phyloP scores from a whole-genome alignment of 2,329 filamentous ascomycete genomes.

The Bipolaris cookei region DNA sequence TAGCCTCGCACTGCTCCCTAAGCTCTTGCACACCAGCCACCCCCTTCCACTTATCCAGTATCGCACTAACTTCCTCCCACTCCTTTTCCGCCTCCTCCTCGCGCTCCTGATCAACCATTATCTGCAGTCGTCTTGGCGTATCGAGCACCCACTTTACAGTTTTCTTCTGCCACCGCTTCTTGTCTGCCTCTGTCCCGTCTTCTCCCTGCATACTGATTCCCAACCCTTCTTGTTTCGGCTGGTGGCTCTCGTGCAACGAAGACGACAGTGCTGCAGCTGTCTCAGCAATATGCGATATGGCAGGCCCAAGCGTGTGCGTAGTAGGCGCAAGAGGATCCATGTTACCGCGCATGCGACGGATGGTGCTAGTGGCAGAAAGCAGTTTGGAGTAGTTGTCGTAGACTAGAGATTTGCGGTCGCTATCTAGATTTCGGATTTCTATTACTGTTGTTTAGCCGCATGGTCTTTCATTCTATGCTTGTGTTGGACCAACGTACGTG shows the following conservation, averaged over 20 bases:
- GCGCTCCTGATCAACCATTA: conserved; percentile 65
- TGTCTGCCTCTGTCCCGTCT: conserved; percentile 36
- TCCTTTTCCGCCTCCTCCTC: conserved; percentile 64
- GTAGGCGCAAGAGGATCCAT: conserved; percentile 81
- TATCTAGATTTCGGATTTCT: conserved; percentile 88
- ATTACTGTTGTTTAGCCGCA: conserved; percentile 1
- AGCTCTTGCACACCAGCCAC: conserved; percentile 53
- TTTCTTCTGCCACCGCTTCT: conserved; percentile 55
- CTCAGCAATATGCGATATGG: conserved; percentile 75
- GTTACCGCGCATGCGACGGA: conserved; percentile 81
- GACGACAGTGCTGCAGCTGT: conserved; percentile 57
- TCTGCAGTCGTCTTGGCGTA: conserved; percentile 65
- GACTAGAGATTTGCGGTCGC: conserved; percentile 94
- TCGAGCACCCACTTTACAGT: conserved; percentile 68
- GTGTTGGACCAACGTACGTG: conserved; percentile 44
- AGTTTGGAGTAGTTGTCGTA: conserved; percentile 99
- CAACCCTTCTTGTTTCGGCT: conserved; percentile 29
- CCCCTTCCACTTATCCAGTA: conserved; percentile 54
- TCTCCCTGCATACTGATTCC: conserved; percentile 36
- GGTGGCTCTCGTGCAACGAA: conserved; percentile 42
- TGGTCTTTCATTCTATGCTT: background rate
- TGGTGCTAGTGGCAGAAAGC: conserved; percentile 95
- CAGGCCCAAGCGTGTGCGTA: conserved; percentile 73
- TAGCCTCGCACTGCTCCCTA: conserved; percentile 46
- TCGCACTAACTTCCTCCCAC: conserved; percentile 51